phyloP scores from a whole-genome alignment of 768 basidiomycete species.

The Collybia mongolica region DNA sequence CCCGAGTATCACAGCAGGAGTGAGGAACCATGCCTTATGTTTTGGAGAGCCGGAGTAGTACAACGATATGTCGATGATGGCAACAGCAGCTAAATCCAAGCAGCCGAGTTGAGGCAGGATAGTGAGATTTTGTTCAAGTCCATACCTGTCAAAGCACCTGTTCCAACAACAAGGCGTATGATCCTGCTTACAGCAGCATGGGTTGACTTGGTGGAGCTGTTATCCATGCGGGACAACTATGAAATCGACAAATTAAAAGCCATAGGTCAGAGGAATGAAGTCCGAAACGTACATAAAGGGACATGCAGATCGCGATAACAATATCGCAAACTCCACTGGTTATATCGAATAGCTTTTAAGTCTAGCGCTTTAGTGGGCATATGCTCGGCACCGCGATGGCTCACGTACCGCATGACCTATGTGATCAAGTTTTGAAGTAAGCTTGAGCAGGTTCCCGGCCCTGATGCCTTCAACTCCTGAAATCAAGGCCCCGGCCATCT shows the following conservation, averaged over 20 bases:
- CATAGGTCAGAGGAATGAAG: neutral
- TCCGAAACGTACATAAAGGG: constrained; percentile 24
- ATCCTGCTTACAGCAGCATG: neutral
- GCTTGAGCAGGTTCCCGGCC: too few species aligned
- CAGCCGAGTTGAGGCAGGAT: neutral
- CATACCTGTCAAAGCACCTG: constrained; percentile 2
- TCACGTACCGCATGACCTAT: constrained; percentile 15
- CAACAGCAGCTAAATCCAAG: neutral
- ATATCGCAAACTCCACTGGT: constrained; percentile 29
- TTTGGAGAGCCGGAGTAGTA: neutral
- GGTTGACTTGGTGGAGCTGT: neutral
- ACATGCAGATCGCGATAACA: constrained; percentile 27
- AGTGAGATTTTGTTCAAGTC: neutral
- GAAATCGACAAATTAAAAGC: too few species aligned
- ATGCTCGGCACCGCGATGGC: neutral
- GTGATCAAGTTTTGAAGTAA: constrained; percentile 14
- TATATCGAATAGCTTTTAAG: constrained; percentile 27
- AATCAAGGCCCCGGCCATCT: too few species aligned
- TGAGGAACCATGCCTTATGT: neutral
- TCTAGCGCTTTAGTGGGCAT: neutral
- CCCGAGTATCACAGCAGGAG: neutral
- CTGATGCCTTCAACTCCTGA: too few species aligned
- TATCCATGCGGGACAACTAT: too few species aligned
- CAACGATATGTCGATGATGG: neutral
- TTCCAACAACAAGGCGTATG: neutral